Conservation (phyloP, 495 filamentous ascomycete species). For the Xylaria longipes region DNA sequence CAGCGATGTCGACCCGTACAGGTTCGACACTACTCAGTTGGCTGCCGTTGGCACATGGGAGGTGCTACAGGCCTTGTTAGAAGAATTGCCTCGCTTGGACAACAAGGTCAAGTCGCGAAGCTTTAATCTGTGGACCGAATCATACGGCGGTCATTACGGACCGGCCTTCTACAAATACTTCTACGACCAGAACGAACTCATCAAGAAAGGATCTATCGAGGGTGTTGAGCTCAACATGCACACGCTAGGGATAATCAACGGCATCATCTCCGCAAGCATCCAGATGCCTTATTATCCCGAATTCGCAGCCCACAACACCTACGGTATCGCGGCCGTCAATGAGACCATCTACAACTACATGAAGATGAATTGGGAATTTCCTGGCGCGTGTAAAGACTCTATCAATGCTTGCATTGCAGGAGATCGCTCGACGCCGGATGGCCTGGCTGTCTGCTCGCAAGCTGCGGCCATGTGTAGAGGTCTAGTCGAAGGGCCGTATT, state of each 20-base stretch:
- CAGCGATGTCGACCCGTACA: slow-evolving; percentile 38
- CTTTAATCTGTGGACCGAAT: slow-evolving; percentile 64
- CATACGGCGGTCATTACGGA: slow-evolving; percentile 62
- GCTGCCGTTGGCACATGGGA: slow-evolving; percentile 53
- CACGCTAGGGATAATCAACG: slow-evolving; percentile 67
- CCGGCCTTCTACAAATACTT: slow-evolving; percentile 63
- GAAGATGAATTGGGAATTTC: slow-evolving; percentile 51
- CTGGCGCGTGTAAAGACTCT: slow-evolving; percentile 52
- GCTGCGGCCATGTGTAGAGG: slow-evolving; percentile 53
- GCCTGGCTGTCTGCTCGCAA: slow-evolving; percentile 47
- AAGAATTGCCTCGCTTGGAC: slow-evolving; percentile 44
- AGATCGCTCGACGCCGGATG: slow-evolving; percentile 46
- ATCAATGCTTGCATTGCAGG: slow-evolving; percentile 47
- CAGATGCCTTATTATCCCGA: slow-evolving; percentile 70
- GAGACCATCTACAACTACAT: slow-evolving; percentile 49
- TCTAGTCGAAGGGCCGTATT: slow-evolving; percentile 52
- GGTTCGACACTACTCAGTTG: slow-evolving; percentile 53
- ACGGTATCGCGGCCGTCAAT: slow-evolving; percentile 66
- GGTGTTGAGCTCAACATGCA: slow-evolving; percentile 61
- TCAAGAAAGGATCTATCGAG: slow-evolving; percentile 48
- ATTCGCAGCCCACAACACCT: slow-evolving; percentile 76
- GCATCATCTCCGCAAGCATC: slow-evolving; percentile 70
- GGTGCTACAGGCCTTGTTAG: slow-evolving; percentile 53
- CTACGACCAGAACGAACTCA: slow-evolving; percentile 60
- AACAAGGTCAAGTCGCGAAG: slow-evolving; percentile 47